These are phyloP conservation scores for Penicillium sp. DNA, from an alignment of 2,329 filamentous ascomycete species.

Conservation along the genomic window DNA sequence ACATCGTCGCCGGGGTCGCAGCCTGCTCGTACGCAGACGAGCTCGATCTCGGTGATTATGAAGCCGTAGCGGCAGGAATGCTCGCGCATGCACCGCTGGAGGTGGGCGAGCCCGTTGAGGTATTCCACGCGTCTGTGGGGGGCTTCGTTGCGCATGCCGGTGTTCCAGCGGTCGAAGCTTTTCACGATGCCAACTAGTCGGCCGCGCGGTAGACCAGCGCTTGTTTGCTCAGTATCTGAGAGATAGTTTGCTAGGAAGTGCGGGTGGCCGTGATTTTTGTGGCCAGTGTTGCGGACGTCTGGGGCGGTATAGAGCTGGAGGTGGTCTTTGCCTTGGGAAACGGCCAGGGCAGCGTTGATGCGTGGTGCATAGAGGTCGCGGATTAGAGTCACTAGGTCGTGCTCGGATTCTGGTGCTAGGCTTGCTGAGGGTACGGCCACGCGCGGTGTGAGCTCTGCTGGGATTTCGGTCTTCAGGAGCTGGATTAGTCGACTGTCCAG, in stretches of 20 bases:
- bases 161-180: constrained; percentile 92
- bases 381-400: constrained; percentile 71
- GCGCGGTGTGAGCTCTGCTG: constrained; percentile 38
- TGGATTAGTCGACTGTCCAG: constrained; percentile 66
- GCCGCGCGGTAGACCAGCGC: constrained; percentile 52
- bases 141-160: constrained; percentile 81
- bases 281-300: constrained; percentile 33
- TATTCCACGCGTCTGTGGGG: constrained; percentile 86
- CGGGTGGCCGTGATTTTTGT: constrained; percentile 45
- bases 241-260: constrained; percentile 55
- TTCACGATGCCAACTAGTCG: constrained; percentile 83
- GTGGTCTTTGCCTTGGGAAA: constrained; percentile 68
- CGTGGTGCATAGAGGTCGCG: constrained; percentile 77
- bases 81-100: constrained; percentile 91
- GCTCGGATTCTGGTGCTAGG: constrained; percentile 74
- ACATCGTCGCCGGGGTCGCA: constrained; percentile 55
- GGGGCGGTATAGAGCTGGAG: constrained; percentile 45
- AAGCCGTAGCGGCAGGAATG: constrained; percentile 92
- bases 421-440: constrained; percentile 43
- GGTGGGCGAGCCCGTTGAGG: constrained; percentile 76
- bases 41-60: constrained; percentile 93
- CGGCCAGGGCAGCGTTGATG: constrained; percentile 76
- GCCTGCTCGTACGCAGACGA: constrained; percentile 83
- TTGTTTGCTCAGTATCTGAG: constrained; percentile 49
- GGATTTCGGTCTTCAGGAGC: constrained; percentile 68